Evolutionary conservation across 78 protist genomes (phyloP), one percentile per base, ranked within the genome.

Genomic region (Tieghemostelium lacteum): DNA sequence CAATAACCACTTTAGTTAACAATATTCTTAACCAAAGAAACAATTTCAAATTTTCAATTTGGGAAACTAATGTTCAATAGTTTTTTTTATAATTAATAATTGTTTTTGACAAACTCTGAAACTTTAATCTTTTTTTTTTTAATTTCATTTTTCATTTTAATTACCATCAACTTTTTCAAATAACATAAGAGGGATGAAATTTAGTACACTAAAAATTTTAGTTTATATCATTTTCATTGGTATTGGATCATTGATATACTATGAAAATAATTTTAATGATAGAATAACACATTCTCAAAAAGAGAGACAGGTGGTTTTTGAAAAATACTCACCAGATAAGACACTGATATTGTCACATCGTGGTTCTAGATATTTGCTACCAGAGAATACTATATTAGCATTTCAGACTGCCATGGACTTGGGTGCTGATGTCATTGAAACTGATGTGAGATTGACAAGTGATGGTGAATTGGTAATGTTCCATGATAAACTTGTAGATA

Each of bases 351-450:
- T 78, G 31, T 52, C 88, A 29, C 88, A 78, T 26, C 28, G 88
- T 19, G 88, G 88, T 12, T 78, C 88, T 8, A 64, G 88, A 37
- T 78, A 78, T 39, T 17, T 78, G 5, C 26, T 78, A 31, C 88
- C 88, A n/a, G 88, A 78, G 31, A 78, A 78, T 33, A 66, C 88
- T 16, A 54, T 78, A 17, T 36, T 66, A 3, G 88, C 88, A 34
- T 78, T 78, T 20, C 24, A 78, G 36, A 78, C 88, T n/a, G 88
- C 88, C 7, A 24, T 78, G 17, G 88, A 78, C 12, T 17, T 78
- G 4, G 88, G 88, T 20, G 54, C 88, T 8, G 88, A 78, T 78
- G 88, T 78, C 8, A 55, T 78, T 4, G 88, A 78, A 60, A 67
- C 77, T 16, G 88, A 80, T 66, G 76, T 67, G 19, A 65, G 88